A percentile compares a stretch with the other conserved stretches of the same genome.
Evolutionary conservation across 2,329 filamentous ascomycete species (phyloP).

Genomic region (Corinectria fuckeliana): DNA sequence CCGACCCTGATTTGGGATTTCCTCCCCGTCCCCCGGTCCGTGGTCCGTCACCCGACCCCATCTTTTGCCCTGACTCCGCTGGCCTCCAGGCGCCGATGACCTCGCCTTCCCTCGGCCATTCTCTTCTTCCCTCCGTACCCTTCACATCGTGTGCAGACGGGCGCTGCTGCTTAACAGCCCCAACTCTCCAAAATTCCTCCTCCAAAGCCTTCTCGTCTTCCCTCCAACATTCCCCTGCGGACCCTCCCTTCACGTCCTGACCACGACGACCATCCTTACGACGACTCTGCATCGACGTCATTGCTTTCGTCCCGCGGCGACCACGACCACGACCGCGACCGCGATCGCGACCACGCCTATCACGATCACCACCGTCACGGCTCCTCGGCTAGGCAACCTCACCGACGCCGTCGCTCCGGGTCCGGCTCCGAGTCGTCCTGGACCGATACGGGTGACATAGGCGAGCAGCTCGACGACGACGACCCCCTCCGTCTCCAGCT

Average conservation of each 20-base stretch:
- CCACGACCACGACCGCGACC: constrained; percentile 46
- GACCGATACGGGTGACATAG: constrained; percentile 94
- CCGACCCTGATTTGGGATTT: constrained; percentile 31
- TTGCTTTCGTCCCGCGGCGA: constrained; percentile 42
- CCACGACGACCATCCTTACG: constrained; percentile 46
- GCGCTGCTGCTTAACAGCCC: constrained; percentile 82
- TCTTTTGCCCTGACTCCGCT: constrained; percentile 36
- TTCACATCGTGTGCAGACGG: constrained; percentile 57
- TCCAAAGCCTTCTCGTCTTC: constrained; percentile 69
- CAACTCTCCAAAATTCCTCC: constrained; percentile 84
- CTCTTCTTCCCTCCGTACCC: constrained; percentile 39
- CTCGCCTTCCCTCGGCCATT: constrained; percentile 33
- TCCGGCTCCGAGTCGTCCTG: constrained; percentile 76
- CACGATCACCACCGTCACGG: constrained; percentile 53
- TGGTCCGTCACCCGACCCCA: constrained; percentile 40
- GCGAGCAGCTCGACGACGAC: constrained; percentile 85
- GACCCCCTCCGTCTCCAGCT: constrained; percentile 80
- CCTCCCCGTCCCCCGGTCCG: constrained; percentile 16
- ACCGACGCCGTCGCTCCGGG: constrained; percentile 44
- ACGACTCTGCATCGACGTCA: constrained; percentile 49
- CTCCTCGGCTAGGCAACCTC: constrained; percentile 50
- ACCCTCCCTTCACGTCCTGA: constrained; percentile 61
- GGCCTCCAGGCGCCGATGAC: constrained; percentile 40
- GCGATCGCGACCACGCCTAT: constrained; percentile 55
- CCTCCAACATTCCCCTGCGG: constrained; percentile 87